These are phyloP conservation scores for Phytophthora sojae DNA, from an alignment of 352 stramenopile genomes.

Conservation along the genomic window DNA sequence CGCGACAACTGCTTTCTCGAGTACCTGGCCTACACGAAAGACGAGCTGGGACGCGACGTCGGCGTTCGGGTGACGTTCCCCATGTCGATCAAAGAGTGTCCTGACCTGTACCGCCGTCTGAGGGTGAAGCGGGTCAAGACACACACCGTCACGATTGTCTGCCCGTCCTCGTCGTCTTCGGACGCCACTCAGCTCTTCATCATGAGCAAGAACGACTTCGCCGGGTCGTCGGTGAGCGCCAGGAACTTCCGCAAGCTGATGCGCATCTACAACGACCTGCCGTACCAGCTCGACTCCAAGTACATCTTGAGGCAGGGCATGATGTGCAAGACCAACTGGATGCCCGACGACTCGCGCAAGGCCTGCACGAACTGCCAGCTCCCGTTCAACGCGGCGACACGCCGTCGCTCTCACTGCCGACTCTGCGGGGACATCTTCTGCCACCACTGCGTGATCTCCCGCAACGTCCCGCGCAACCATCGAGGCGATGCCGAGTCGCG, in stretches of 20 bases:
- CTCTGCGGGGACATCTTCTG: constrained; percentile 85
- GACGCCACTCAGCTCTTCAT: constrained; percentile 63
- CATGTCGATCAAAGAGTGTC: constrained; percentile 69
- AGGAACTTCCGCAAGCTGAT: constrained; percentile 58
- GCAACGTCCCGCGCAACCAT: constrained; percentile 47
- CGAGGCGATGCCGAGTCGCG: constrained; percentile 35
- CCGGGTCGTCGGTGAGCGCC: constrained; percentile 35
- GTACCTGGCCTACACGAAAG: constrained; percentile 74
- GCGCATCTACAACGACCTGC: constrained; percentile 61
- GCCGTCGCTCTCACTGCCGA: constrained; percentile 74
- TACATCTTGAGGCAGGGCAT: constrained; percentile 67
- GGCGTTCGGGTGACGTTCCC: constrained; percentile 74
- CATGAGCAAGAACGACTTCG: constrained; percentile 67
- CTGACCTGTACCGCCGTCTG: constrained; percentile 47
- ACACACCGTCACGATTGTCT: constrained; percentile 60
- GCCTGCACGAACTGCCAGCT: constrained; percentile 69
- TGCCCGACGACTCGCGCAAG: constrained; percentile 58
- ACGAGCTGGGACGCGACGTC: constrained; percentile 60
- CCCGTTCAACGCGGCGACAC: constrained; percentile 60
- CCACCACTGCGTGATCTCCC: constrained; percentile 67
- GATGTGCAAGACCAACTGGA: constrained; percentile 61
- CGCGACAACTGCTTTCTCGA: constrained; percentile 80
- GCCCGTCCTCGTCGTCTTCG: constrained; percentile 25
- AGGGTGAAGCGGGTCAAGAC: constrained; percentile 65
- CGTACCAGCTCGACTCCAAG: constrained; percentile 65